Evolutionary conservation across 2,329 filamentous ascomycete species (phyloP), one percentile per base, ranked within the genome.

Genomic region (Xylariaceae sp.): DNA sequence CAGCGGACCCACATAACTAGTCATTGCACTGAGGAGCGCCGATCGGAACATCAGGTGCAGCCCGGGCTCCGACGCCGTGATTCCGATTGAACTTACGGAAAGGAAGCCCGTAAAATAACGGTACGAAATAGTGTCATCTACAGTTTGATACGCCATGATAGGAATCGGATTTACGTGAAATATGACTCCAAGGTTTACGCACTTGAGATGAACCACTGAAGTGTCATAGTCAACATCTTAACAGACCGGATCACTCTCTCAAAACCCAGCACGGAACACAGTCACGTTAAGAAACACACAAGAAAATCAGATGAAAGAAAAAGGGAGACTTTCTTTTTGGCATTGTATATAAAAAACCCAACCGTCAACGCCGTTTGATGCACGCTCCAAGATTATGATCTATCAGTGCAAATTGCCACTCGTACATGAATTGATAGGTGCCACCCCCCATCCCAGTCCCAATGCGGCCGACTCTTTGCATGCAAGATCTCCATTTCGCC

Each of bases 391-490:
- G 34, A 62, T 62, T 51, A 62, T 57, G 23, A 51, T 64, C 62
- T 64, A 64, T 60, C 53, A 48, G 58, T 53, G 51, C 60, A 62
- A 64, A 62, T 57, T 56, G 50, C 60, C 62, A 62, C 55, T 49
- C 53, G 45, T 62, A 60, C 57, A 64, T 53, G 49, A 64, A 62
- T 61, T 58, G 51, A 64, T 58, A 59, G 52, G 35, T 59, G 51
- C 62, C 61, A 48, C 37, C 61, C 56, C 60, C 56, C 57, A 17
- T 54, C 45, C 56, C 54, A 37, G 54, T 59, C 61, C 61, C 49
- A 59, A 64, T 64, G 62, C 62, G 59, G 52, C 58, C 62, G 50
- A 53, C 39, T 61, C 60, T 58, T 58, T 60, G 37, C 53, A 64
- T 64, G 62, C 55, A 60, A 64, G 55, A 54, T 62, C 10, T 48